Base-by-base conservation (phyloP, 305 asterid genomes). In the Caryopteris hybrid region DNA sequence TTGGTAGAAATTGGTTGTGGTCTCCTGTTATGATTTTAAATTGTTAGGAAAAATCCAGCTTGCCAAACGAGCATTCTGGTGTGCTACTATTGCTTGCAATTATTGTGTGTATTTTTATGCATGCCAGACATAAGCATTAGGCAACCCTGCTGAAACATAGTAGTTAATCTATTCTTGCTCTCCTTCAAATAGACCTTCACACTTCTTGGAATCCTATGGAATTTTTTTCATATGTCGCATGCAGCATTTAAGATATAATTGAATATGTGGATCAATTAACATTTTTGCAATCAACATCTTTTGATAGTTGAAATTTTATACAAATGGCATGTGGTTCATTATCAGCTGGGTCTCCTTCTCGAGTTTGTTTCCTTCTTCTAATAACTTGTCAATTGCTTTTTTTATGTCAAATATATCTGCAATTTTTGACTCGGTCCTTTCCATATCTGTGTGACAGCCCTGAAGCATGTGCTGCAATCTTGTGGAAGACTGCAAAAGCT, bases 391-490 rank as follows among this genome's bases (percentile, higher is more conserved):
- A 8, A 34, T 20, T 13, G 23, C 39, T 69, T 23, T 33, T 25
- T 17, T 9, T 17, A 13, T 59, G 34, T 20, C 36, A 45, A 68
- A 25, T 67, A 17, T 27, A 31, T 58, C 65, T 20, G 5, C 39
- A 33, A 50, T 14, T 13, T 42, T 70, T 74, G 63, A 71, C 55
- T 45, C 53, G 46, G 31, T 61, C 55, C 51, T 66, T 52, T 54
- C 25, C 39, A 66, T 74, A 71, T 68, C 66, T 75, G 60, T 75
- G 79, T 75, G 68, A 75, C 88, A 92, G 98, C 68, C 98, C 97
- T 55, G 98, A 92, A 80, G 98, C 98, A 74, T 88, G 97, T 69
- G 98, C 98, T 41, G 97, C 98, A 64, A 92, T 92, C 77, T 75
- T 92, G 78, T 92, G 86, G 87, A 92, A 92, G 80, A 69, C 72